Base-by-base conservation (phyloP, 441 rosid genomes). In the Arabidopsis lyrata region DNA sequence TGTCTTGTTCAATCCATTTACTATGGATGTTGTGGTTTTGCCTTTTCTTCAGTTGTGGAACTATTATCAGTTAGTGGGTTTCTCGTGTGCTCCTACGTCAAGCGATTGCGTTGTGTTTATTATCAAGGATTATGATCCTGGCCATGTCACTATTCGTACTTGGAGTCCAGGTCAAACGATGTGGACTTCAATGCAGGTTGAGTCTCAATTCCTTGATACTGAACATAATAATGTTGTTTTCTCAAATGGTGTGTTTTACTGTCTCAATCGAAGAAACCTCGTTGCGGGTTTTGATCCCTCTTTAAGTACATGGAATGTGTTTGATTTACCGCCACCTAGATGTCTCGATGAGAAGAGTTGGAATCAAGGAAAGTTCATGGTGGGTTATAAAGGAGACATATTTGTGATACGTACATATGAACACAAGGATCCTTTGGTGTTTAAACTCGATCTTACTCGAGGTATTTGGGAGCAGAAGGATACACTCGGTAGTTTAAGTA, bases 51-150 rank as follows among this genome's bases (percentile, higher is more conserved):
- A 68, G 36, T 12, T 75, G 11, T 55, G 64, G 58, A n/a, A 35
- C 63, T 55, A 8, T 35, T 61, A 68, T 36, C 64, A 69, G 5
- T 61, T 75, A 53, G 75, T 68, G 0, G 75, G 74, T 13, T 77
- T 77, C 76, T 77, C 80, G 31, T 49, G 56, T 49, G 68, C 80
- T 77, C 80, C 80, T 32, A 77, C 72, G 15, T 64, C 72, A 31
- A 64, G 49, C 2, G 18, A 32, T 13, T 77, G 80, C 9, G 75
- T 70, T 12, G 75, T 77, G 27, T 70, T 77, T 32, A 77, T 49
- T 5, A 35, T 70, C 49, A 70, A 64, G 53, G 76, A 70, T 45
- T 64, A 70, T 64, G 80, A 77, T 50, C 72, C 76, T 2, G 66
- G 76, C 4, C 76, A 70, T 15, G 80, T 70, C 2, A 64, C 55